Evolutionary conservation across 495 filamentous ascomycete species (phyloP).

Genomic region (Tuber brumale): DNA sequence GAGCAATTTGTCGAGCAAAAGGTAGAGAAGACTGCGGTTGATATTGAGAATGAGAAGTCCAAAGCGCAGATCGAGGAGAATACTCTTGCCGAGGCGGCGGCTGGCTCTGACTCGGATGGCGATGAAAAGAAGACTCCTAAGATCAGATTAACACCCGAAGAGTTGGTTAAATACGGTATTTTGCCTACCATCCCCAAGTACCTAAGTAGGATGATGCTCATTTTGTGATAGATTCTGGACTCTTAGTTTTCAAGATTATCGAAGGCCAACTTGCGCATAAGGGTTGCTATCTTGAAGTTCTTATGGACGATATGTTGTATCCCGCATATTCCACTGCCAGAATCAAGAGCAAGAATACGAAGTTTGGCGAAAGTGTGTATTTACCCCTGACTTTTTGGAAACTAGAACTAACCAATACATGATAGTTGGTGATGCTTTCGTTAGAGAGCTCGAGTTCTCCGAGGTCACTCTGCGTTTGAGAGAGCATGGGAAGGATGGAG

Average conservation of each 20-base stretch:
- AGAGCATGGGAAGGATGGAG: conserved; percentile 66
- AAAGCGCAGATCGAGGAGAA: conserved; percentile 29
- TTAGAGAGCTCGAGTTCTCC: conserved; percentile 92
- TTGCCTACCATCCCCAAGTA: neutral
- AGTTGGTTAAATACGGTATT: conserved; percentile 69
- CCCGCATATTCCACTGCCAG: conserved; percentile 74
- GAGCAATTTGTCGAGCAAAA: conserved; percentile 41
- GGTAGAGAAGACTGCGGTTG: conserved; percentile 40
- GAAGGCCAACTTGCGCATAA: conserved; percentile 72
- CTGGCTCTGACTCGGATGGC: conserved; percentile 23
- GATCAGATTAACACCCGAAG: conserved; percentile 67
- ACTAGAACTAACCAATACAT: conserved; percentile 9
- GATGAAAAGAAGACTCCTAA: conserved; percentile 60
- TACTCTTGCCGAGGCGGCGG: conserved; percentile 23
- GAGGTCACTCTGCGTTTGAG: conserved; percentile 80
- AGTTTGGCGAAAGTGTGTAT: conserved; percentile 68
- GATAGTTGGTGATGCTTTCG: conserved; percentile 80
- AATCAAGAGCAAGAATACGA: conserved; percentile 54
- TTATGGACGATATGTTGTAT: conserved; percentile 93
- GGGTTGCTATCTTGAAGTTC: conserved; percentile 73
- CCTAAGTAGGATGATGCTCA: conserved; percentile 13
- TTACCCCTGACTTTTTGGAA: neutral
- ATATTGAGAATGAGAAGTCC: conserved; percentile 44
- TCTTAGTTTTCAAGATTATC: conserved; percentile 90
- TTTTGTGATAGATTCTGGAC: conserved; percentile 62